Conservation (phyloP, 179 eudicot genomes). For the Silene noctiflora region DNA sequence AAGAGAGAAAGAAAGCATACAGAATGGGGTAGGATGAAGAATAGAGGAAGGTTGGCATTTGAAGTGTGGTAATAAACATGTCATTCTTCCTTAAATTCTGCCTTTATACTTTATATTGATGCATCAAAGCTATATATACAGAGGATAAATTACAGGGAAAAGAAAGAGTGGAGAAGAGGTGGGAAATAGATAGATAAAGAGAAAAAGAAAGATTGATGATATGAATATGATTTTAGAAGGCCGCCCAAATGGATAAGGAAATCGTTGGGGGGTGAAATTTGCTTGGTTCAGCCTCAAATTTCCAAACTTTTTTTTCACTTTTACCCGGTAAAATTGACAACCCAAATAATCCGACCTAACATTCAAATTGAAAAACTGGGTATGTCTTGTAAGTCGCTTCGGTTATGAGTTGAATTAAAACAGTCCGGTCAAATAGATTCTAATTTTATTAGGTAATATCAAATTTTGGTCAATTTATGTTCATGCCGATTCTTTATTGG, state of each 20-base stretch:
- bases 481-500: no score
- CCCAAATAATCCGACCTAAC: no score
- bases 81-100: constrained; percentile 22
- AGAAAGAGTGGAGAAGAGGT: not conserved
- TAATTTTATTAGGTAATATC: no score
- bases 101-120: not conserved
- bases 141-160: not conserved
- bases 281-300: constrained; percentile 8
- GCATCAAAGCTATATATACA: not conserved
- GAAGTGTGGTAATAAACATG: constrained; percentile 72
- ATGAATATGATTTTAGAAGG: constrained; percentile 1
- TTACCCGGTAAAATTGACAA: no score
- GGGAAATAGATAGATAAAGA: not conserved
- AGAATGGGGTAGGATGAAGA: constrained; percentile 28
- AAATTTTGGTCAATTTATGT: no score
- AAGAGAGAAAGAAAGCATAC: constrained; percentile 32
- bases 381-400: no score
- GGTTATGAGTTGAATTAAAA: no score
- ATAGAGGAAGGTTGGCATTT: constrained; percentile 56
- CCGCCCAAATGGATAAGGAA: constrained; percentile 18
- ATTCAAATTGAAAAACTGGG: no score
- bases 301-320: not conserved
- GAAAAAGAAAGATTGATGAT: not conserved
- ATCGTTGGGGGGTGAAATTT: constrained; percentile 6
- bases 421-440: no score